Evolutionary conservation across 2,329 filamentous ascomycete species (phyloP).

Genomic region (Diplodia corticola): DNA sequence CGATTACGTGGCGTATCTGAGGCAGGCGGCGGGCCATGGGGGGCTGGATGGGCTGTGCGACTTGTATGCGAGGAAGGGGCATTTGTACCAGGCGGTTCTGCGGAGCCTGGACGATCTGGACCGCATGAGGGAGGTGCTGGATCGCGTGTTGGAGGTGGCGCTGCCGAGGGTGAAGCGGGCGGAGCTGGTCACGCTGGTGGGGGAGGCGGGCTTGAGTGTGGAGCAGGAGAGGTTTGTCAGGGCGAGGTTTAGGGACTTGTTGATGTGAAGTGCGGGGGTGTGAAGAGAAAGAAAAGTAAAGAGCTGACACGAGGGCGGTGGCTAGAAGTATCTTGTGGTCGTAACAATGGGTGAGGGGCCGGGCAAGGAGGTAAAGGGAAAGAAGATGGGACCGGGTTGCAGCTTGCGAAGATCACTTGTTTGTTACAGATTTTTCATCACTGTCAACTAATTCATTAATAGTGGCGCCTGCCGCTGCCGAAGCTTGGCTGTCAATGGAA

Average conservation of each 20-base stretch:
- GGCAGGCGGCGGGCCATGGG: not conserved
- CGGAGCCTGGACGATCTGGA: not conserved
- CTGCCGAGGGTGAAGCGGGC: not conserved
- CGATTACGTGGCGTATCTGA: not conserved
- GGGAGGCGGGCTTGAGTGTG: not conserved
- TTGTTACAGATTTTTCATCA: not conserved
- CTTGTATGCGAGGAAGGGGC: not conserved
- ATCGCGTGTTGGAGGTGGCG: not conserved
- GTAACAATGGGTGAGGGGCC: not conserved
- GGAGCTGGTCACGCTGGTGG: not conserved
- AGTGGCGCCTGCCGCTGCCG: not conserved
- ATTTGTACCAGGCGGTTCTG: not conserved
- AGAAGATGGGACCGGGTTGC: not conserved
- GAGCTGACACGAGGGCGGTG: too few species aligned
- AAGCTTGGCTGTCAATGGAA: not conserved
- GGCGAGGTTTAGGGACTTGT: not conserved
- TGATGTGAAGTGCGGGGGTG: not conserved
- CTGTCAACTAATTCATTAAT: not conserved
- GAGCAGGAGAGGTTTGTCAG: not conserved
- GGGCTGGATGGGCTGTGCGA: not conserved
- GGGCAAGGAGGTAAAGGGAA: not conserved
- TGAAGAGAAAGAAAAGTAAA: not conserved
- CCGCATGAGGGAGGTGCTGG: not conserved
- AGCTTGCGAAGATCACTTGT: not conserved
- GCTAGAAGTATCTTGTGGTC: too few species aligned